Percentiles rank a stretch among this genome's conserved stretches.
phyloP scores from a whole-genome alignment of 2,329 filamentous ascomycete genomes.

The Drechslera avenae region DNA sequence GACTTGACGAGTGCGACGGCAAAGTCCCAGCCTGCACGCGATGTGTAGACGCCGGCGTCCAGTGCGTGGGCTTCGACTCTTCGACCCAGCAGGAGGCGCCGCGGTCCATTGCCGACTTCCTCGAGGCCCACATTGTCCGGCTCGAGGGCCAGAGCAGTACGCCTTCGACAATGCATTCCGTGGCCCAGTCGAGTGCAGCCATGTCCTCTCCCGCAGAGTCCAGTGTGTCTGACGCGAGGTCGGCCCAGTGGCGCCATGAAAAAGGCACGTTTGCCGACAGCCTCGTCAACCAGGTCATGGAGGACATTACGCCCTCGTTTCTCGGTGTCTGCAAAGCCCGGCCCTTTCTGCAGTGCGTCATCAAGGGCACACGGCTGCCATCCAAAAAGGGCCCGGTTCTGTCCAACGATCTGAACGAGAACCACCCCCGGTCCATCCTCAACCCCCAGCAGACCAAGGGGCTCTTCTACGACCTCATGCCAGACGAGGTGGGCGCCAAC shows the following conservation, averaged over 20 bases:
- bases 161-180: slow-evolving; percentile 20
- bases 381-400: slow-evolving; percentile 43
- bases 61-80: slow-evolving; percentile 45
- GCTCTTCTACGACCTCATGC: slow-evolving; percentile 33
- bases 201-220: slow-evolving; percentile 37
- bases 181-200: slow-evolving; percentile 18
- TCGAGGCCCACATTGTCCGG: slow-evolving; percentile 41
- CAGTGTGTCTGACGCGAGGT: slow-evolving; percentile 25
- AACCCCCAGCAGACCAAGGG: slow-evolving; percentile 41
- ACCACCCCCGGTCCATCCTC: slow-evolving; percentile 45
- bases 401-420: slow-evolving; percentile 44
- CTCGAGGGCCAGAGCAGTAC: slow-evolving; percentile 27
- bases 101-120: slow-evolving; percentile 41
- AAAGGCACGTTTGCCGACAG: slow-evolving; percentile 38
- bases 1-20: slow-evolving; percentile 39
- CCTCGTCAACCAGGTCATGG: slow-evolving; percentile 43
- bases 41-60: slow-evolving; percentile 38
- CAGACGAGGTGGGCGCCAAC: slow-evolving; percentile 39
- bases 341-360: slow-evolving; percentile 43
- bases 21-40: slow-evolving; percentile 44
- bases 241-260: slow-evolving; percentile 21
- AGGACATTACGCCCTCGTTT: slow-evolving; percentile 44
- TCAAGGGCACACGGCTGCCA: slow-evolving; percentile 43
- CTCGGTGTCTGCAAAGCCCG: slow-evolving; percentile 42
- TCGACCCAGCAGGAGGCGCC: slow-evolving; percentile 42